Conservation (phyloP, 2,329 filamentous ascomycete genomes). For the Phyllosticta paracitricarpa region DNA sequence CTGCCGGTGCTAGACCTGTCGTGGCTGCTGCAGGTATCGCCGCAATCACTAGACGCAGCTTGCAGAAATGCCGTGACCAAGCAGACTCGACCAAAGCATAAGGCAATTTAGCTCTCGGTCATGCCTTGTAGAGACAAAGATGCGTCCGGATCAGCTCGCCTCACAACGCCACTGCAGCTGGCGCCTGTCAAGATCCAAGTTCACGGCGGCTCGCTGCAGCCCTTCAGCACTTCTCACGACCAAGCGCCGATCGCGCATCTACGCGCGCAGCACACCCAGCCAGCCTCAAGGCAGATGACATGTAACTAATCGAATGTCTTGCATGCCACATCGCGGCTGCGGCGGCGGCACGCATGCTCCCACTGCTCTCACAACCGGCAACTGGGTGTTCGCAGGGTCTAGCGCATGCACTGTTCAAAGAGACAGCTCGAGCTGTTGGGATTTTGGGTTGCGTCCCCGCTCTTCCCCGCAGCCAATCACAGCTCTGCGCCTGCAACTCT, state of each 20-base stretch:
- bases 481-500: background rate
- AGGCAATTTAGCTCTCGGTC: background rate
- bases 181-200: background rate
- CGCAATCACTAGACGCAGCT: background rate
- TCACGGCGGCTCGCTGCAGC: background rate
- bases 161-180: background rate
- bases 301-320: background rate
- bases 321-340: background rate
- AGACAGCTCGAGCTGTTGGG: background rate
- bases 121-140: background rate
- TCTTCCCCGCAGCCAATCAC: background rate
- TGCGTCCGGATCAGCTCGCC: background rate
- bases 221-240: background rate
- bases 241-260: background rate
- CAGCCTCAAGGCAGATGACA: background rate
- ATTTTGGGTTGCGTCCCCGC: background rate
- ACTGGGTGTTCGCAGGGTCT: background rate
- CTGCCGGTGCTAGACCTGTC: background rate
- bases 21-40: background rate
- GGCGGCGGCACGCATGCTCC: background rate
- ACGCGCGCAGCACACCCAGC: background rate
- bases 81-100: background rate
- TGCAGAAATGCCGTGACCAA: background rate
- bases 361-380: background rate
- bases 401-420: background rate